Conservation (phyloP, 768 basidiomycete genomes). For the Tulasnella calospora region DNA sequence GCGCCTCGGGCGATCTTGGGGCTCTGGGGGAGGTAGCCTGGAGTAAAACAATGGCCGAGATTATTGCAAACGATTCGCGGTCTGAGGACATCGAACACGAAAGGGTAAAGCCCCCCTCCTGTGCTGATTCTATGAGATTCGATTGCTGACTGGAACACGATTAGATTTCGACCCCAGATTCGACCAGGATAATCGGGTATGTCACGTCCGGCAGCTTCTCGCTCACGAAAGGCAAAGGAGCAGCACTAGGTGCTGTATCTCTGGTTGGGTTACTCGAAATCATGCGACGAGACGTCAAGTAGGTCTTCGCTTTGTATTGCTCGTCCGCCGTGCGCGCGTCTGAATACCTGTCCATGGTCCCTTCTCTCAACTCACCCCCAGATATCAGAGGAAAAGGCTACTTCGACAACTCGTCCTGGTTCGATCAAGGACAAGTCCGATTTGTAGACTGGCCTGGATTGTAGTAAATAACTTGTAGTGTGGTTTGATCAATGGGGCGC, state of each 20-base stretch:
- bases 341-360: background rate
- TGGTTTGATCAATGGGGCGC: background rate
- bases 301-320: background rate
- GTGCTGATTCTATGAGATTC: slow-evolving; percentile 8
- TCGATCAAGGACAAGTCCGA: background rate
- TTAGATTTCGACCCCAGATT: slow-evolving; percentile 43
- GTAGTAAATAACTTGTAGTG: background rate
- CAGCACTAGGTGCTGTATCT: slow-evolving; percentile 70
- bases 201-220: slow-evolving; percentile 82
- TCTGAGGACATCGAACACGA: background rate
- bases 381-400: background rate
- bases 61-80: slow-evolving; percentile 36
- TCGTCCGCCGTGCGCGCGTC: background rate
- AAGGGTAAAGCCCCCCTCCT: background rate
- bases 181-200: slow-evolving; percentile 63
- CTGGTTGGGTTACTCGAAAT: slow-evolving; percentile 44
- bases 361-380: background rate
- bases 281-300: slow-evolving; percentile 17
- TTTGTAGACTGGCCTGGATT: background rate
- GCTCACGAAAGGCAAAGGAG: slow-evolving; percentile 68
- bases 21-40: slow-evolving; percentile 41
- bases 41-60: slow-evolving; percentile 29
- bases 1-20: slow-evolving; percentile 48
- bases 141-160: background rate
- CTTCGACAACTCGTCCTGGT: background rate